Base-by-base conservation (phyloP, 495 filamentous ascomycete species). In the Podospora anserina region DNA sequence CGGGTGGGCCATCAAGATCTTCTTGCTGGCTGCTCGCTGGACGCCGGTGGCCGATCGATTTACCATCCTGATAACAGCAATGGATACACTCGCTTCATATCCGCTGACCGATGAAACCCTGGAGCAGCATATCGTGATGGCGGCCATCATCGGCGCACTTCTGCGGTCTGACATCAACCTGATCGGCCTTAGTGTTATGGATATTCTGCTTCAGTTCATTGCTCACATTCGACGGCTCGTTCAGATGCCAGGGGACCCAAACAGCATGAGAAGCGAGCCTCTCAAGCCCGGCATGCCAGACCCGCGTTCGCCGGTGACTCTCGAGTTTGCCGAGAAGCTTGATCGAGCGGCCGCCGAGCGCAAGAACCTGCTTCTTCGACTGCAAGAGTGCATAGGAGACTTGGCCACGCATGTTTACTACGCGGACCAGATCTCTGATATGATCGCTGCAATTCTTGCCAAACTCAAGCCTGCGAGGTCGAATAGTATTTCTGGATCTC, bases 391-490 rank as follows among this genome's bases (percentile, higher is more conserved):
- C 76, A 93, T 96, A 67, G 91, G 90, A 7, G 85, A 91, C 75
- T 82, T 97, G n/a, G 92, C 92, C 1, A 96, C 91, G 0, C 94
- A 97, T 75, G 88, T 94, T 16, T 97, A 97, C 78, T 97, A 97
- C 76, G 90, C 91, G 1, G 93, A 97, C 68, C 93, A 97, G 74
- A 91, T 97, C 61, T 87, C 90, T 3, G 94, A 97, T 75, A 97
- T 97, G 91, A 88, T 96, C 60, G 84, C 88, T 2, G 86, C 91
- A 0, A 89, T 97, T 56, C 80, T 97, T 30, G 79, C 84, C 28
- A 88, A 91, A 49, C 85, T 97, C 49, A 94, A 90, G 72, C 90
- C 92, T 5, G 81, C 82, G 7, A 70, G 75, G 30, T 80, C 83
- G 4, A 68, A 75, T 77, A 72, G 78, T 72, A 73, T 74, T 67